Evolutionary conservation across 2,329 filamentous ascomycete species (phyloP).

Genomic region (Fusarium sp.): DNA sequence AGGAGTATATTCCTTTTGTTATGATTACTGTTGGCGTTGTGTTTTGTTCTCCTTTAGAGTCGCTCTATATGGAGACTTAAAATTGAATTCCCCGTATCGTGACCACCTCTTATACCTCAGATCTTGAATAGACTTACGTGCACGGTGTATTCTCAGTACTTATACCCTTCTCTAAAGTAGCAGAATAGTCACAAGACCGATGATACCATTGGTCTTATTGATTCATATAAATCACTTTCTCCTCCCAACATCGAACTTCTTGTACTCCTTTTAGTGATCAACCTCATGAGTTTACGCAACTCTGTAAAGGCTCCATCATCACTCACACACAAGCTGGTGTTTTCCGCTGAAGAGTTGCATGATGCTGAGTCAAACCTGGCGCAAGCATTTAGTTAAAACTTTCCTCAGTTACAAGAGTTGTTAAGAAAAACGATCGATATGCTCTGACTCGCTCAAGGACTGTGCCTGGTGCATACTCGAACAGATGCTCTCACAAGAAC

Average conservation of each 20-base stretch:
- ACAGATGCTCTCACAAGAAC: background rate
- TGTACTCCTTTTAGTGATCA: background rate
- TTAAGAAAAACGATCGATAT: background rate
- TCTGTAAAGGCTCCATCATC: background rate
- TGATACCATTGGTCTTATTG: too few relatives aligned
- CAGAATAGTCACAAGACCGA: too few relatives aligned
- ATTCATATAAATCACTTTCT: too few relatives aligned
- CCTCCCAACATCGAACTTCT: background rate
- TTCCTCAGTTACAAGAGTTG: background rate
- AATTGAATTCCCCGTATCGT: background rate
- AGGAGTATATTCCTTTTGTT: background rate
- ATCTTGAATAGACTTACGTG: too few relatives aligned
- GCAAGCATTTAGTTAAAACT: background rate
- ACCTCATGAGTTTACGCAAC: background rate
- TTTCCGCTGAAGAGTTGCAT: background rate
- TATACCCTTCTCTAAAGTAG: too few relatives aligned
- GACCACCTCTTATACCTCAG: background rate
- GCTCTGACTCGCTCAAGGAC: background rate
- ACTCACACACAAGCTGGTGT: background rate
- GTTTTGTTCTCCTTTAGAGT: background rate
- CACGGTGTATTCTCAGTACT: too few relatives aligned
- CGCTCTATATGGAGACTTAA: background rate
- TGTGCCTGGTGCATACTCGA: background rate
- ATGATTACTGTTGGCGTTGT: background rate
- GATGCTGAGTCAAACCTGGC: background rate